Conservation (phyloP, 441 rosid species). For the Gossypium davidsonii region DNA sequence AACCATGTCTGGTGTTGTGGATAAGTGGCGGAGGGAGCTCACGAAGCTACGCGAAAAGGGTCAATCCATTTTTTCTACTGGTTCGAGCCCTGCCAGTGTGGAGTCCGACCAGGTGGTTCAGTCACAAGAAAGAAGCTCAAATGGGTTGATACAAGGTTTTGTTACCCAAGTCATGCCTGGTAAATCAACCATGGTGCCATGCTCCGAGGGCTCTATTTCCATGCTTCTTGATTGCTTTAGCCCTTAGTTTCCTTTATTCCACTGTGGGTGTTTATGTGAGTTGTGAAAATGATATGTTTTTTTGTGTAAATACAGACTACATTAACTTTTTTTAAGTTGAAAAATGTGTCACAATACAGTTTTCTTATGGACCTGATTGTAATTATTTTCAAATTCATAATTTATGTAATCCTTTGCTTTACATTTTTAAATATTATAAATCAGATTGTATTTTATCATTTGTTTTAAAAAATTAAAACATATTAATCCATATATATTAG, state of each 20-base stretch:
- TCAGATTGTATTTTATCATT: too few relatives aligned
- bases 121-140: not conserved
- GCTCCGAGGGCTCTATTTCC: slow-evolving; percentile 40
- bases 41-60: slow-evolving; percentile 41
- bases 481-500: too few relatives aligned
- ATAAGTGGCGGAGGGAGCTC: slow-evolving; percentile 38
- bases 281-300: too few relatives aligned
- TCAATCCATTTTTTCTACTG: slow-evolving; percentile 23
- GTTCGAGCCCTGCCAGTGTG: slow-evolving; percentile 1
- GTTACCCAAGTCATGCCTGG: slow-evolving; percentile 4
- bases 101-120: not conserved
- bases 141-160: slow-evolving; percentile 14
- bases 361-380: too few relatives aligned
- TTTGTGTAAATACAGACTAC: too few relatives aligned
- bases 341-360: too few relatives aligned
- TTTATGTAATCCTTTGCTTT: too few relatives aligned
- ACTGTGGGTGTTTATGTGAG: too few relatives aligned
- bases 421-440: too few relatives aligned
- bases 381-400: too few relatives aligned
- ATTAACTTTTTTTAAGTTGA: too few relatives aligned
- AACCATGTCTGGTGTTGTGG: slow-evolving; percentile 42
- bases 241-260: slow-evolving; percentile 13
- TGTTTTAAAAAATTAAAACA: too few relatives aligned
- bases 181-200: not conserved
- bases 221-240: slow-evolving; percentile 40